Base-by-base conservation (phyloP, 805 yeast genomes). In the Sugiyamaella floridensis region DNA sequence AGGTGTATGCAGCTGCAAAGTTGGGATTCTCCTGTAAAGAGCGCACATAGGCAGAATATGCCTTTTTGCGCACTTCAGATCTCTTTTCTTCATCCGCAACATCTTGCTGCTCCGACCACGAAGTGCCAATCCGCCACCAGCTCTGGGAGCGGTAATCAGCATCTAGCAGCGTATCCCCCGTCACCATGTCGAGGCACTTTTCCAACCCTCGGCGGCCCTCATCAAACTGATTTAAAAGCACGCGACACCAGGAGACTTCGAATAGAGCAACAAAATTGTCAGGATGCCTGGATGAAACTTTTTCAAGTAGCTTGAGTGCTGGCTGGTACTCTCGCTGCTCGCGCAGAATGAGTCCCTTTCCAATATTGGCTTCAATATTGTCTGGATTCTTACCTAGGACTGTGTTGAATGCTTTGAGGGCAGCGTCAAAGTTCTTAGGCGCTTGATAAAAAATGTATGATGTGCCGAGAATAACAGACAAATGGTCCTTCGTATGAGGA, bases 361-460 rank as follows among this genome's bases (percentile, higher is more conserved):
- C 98, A 41, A 90, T 76, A 51, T 78, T 74, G 0, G 96, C 96
- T 46, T 75, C 76, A 4, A 76, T 68, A 59, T 82, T 80, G 4
- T 66, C 60, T 4, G 77, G 75, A 29, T 71, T 70, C 18, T 71
- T 71, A 0, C 66, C 58, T 22, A 88, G 71, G 2, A 89, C 80
- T 20, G 73, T 70, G 40, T 85, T 85, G 66, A 85, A 93, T 14
- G 89, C 67, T 47, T 79, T 80, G 28, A 85, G 63, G 0, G 99
- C 98, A 22, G 83, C 74, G 1, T 79, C 74, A 62, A 80, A 88
- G 67, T 92, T 86, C 67, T 89, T 89, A 10, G 98, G 99, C 0
- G 97, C 86, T 65, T 92, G 96, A 62, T 83, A 78, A 63, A 87
- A 85, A 0, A 95, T 86, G 63, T 89, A 87, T 1, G 85, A 76